A percentile compares a stretch with the other conserved stretches of the same genome.
Evolutionary conservation across 768 basidiomycete genomes (phyloP).

Genomic region (Lentinula sp.): DNA sequence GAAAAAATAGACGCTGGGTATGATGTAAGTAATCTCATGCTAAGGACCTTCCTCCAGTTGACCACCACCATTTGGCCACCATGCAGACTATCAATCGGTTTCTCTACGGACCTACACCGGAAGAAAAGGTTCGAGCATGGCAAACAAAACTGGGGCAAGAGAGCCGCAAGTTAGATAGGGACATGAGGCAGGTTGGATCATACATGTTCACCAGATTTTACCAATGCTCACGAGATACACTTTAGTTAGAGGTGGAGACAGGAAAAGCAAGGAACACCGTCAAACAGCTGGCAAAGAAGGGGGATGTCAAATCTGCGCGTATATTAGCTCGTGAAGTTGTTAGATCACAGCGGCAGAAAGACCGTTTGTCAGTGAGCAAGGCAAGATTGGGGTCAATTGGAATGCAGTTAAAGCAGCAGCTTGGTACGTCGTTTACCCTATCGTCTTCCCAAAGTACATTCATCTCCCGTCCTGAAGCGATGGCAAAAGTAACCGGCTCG

Average conservation of each 20-base stretch:
- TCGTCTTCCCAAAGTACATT: background rate
- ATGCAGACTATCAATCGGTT: slow-evolving; percentile 92
- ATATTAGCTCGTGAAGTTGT: slow-evolving; percentile 95
- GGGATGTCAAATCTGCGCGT: slow-evolving; percentile 88
- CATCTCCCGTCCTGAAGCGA: slow-evolving; percentile 45
- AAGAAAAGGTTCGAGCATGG: slow-evolving; percentile 91
- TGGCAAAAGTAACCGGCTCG: slow-evolving; percentile 96
- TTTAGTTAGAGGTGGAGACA: slow-evolving; percentile 76
- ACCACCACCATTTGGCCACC: slow-evolving; percentile 19
- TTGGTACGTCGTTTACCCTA: slow-evolving; percentile 52
- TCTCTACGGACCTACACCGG: slow-evolving; percentile 93
- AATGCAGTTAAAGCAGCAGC: slow-evolving; percentile 84
- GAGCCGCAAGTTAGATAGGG: slow-evolving; percentile 79
- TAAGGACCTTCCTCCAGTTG: no score
- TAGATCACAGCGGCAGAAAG: slow-evolving; percentile 90
- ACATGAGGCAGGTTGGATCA: slow-evolving; percentile 85
- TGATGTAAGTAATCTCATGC: background rate
- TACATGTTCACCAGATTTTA: slow-evolving; percentile 7
- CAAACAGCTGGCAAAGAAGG: slow-evolving; percentile 86
- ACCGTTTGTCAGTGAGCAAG: slow-evolving; percentile 87
- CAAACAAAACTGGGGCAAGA: slow-evolving; percentile 81
- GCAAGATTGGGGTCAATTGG: slow-evolving; percentile 88
- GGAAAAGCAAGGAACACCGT: slow-evolving; percentile 75
- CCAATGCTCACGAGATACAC: slow-evolving; percentile 4
- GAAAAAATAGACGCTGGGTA: background rate